phyloP scores from a whole-genome alignment of 768 basidiomycete genomes.

The Tulasnella sp. region DNA sequence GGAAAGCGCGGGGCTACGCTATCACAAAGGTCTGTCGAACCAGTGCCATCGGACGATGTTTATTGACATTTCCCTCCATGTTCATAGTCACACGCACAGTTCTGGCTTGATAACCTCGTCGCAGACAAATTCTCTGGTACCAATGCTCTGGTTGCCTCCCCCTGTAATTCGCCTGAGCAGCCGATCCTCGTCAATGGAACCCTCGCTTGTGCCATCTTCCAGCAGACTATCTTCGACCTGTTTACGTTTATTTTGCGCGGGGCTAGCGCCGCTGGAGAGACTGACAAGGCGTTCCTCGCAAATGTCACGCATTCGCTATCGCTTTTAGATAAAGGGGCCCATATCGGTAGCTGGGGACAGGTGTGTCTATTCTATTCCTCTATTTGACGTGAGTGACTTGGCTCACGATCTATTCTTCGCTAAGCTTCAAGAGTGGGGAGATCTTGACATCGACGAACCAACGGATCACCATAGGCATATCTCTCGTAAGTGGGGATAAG shows the following conservation, averaged over 20 bases:
- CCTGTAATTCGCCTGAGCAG: conserved; percentile 74
- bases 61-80: too few species aligned
- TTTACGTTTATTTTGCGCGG: conserved; percentile 67
- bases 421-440: conserved; percentile 55
- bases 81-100: conserved; percentile 46
- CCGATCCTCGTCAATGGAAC: conserved; percentile 56
- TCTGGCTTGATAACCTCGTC: conserved; percentile 63
- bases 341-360: conserved; percentile 65
- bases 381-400: not conserved
- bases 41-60: too few species aligned
- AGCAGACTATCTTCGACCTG: conserved; percentile 69
- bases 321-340: conserved; percentile 36
- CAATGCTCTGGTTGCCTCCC: conserved; percentile 53
- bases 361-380: conserved; percentile 41
- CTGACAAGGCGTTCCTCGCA: conserved; percentile 41
- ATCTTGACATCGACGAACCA: conserved; percentile 48
- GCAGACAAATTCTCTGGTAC: conserved; percentile 57
- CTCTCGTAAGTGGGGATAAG: conserved; percentile 46
- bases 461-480: conserved; percentile 54
- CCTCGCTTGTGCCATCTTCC: conserved; percentile 62
- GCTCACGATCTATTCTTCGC: not conserved
- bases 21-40: conserved; percentile 38
- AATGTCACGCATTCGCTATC: too few species aligned
- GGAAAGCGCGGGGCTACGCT: conserved; percentile 61
- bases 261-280: conserved; percentile 52